A percentile compares a stretch with the other conserved stretches of the same genome.
phyloP scores from a whole-genome alignment of 495 filamentous ascomycete genomes.

The Penicillium taxi region DNA sequence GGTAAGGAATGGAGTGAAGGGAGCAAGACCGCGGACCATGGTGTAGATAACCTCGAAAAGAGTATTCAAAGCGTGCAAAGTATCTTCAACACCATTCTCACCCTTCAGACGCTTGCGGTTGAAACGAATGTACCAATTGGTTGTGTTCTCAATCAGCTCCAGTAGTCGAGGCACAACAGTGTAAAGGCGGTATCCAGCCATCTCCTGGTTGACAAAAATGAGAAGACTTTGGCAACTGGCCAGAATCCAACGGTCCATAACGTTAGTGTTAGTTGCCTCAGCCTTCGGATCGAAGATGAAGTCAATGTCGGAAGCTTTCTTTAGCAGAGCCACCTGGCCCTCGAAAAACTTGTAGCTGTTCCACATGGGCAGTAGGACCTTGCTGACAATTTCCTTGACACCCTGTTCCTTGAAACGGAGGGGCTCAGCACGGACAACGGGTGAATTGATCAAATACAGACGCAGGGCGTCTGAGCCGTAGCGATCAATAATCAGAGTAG shows the following conservation, averaged over 20 bases:
- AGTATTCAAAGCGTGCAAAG: constrained; percentile 83
- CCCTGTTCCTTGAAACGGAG: constrained; percentile 86
- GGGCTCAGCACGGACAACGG: constrained; percentile 88
- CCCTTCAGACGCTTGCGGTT: constrained; percentile 95
- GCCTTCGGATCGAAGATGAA: constrained; percentile 72
- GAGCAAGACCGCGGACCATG: constrained; percentile 75
- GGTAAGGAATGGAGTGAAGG: constrained; percentile 92
- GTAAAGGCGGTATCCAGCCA: constrained; percentile 85
- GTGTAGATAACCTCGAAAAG: constrained; percentile 96
- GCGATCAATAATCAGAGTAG: constrained; percentile 69
- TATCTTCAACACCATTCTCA: constrained; percentile 81
- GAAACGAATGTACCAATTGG: constrained; percentile 99
- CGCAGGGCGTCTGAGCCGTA: constrained; percentile 93
- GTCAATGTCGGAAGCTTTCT: constrained; percentile 76
- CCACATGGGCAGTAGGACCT: constrained; percentile 91
- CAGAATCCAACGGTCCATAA: constrained; percentile 96
- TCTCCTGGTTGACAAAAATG: constrained; percentile 90
- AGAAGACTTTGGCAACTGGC: constrained; percentile 89
- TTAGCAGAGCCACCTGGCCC: constrained; percentile 84
- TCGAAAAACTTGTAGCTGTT: constrained; percentile 98
- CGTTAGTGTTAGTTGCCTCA: constrained; percentile 70
- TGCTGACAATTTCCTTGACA: constrained; percentile 92
- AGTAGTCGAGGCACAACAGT: constrained; percentile 90
- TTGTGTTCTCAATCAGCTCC: constrained; percentile 85
- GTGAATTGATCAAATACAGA: constrained; percentile 94